Evolutionary conservation across 306 rosid genomes (phyloP).

Genomic region (Prunus salicina): DNA sequence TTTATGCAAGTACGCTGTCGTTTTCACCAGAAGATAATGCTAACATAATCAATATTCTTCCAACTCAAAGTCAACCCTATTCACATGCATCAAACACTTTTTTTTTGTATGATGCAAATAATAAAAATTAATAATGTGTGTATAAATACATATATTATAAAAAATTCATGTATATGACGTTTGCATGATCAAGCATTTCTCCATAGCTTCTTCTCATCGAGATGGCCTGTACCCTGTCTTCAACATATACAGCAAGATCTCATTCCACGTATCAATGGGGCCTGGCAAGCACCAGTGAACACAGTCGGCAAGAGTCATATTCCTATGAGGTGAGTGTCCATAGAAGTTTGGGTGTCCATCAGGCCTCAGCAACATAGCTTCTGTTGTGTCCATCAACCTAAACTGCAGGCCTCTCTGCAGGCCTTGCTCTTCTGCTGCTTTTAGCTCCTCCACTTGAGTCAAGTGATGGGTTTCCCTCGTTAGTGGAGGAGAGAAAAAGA

Average conservation of each 20-base stretch:
- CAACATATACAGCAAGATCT: slow-evolving; percentile 58
- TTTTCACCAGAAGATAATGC: not conserved
- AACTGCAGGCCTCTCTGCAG: slow-evolving; percentile 48
- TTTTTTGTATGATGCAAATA: not conserved
- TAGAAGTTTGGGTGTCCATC: slow-evolving; percentile 86
- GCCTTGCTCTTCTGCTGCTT: slow-evolving; percentile 45
- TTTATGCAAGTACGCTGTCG: slow-evolving; percentile 10
- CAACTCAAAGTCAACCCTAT: not conserved
- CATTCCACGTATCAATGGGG: slow-evolving; percentile 92
- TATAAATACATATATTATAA: not conserved
- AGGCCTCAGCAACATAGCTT: slow-evolving; percentile 71
- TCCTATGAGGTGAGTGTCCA: slow-evolving; percentile 45
- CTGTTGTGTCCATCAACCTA: slow-evolving; percentile 59
- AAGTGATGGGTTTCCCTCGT: too few relatives aligned
- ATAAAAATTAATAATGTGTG: not conserved
- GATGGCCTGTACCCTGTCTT: slow-evolving; percentile 17
- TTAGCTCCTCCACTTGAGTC: slow-evolving; percentile 58
- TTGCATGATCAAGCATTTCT: not conserved
- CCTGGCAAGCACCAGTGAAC: slow-evolving; percentile 95
- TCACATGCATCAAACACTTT: not conserved
- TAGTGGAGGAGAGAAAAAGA: too few relatives aligned
- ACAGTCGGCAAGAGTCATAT: slow-evolving; percentile 55
- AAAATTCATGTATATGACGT: too few relatives aligned
- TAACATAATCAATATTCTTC: not conserved
- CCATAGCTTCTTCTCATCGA: slow-evolving; percentile 9